A percentile compares a stretch with the other conserved stretches of the same genome.
phyloP scores from a whole-genome alignment of 2,329 filamentous ascomycete genomes.

The Diaporthe sp. region DNA sequence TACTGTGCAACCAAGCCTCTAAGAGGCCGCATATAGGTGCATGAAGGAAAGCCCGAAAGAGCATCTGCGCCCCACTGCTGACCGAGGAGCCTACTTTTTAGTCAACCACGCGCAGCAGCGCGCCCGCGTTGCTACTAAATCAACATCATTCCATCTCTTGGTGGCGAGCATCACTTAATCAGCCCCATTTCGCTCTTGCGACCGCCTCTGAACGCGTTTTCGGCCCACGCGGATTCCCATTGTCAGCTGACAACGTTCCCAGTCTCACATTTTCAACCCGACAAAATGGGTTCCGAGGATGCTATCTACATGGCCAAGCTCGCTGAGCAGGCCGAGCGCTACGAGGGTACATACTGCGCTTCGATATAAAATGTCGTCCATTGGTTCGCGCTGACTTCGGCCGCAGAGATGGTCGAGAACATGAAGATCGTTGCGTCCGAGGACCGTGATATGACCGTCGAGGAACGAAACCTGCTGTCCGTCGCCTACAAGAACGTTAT shows the following conservation, averaged over 20 bases:
- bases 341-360: slow-evolving; percentile 82
- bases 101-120: slow-evolving; percentile 41
- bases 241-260: slow-evolving; percentile 40
- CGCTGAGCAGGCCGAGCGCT: slow-evolving; percentile 99
- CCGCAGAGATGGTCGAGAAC: slow-evolving; percentile 98
- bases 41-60: no score
- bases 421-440: slow-evolving; percentile 98
- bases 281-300: slow-evolving; percentile 98
- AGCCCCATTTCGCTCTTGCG: slow-evolving; percentile 20
- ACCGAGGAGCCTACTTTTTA: slow-evolving; percentile 44
- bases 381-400: slow-evolving; percentile 34
- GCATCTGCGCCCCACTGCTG: slow-evolving; percentile 44
- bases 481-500: slow-evolving; percentile 99
- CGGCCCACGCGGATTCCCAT: slow-evolving; percentile 7
- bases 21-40: no score
- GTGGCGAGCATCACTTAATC: slow-evolving; percentile 29
- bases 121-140: slow-evolving; percentile 36
- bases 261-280: slow-evolving; percentile 45
- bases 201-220: slow-evolving; percentile 34
- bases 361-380: slow-evolving; percentile 16
- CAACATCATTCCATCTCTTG: slow-evolving; percentile 39
- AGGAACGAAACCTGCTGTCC: slow-evolving; percentile 97
- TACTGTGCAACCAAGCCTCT: no score
- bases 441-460: slow-evolving; percentile 84
- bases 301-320: slow-evolving; percentile 99